Conservation (phyloP, 2,329 filamentous ascomycete species). For the Trichoderma lentiforme region DNA sequence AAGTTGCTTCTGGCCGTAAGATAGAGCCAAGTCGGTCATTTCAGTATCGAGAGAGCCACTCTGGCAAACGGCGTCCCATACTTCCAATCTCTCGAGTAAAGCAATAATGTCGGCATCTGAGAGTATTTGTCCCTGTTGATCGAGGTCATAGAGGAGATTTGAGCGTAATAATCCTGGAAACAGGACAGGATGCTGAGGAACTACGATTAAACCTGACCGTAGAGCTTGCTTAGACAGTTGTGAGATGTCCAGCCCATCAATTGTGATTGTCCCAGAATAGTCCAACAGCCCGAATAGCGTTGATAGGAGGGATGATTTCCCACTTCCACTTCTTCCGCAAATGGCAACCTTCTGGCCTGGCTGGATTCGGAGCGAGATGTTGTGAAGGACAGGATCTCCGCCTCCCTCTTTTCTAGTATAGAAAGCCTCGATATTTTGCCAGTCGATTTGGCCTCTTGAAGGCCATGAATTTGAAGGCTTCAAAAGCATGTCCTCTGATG, state of each 20-base stretch:
- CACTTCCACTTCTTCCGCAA: slow-evolving; percentile 33
- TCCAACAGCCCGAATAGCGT: slow-evolving; percentile 39
- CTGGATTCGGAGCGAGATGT: slow-evolving; percentile 27
- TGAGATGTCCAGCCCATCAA: slow-evolving; percentile 41
- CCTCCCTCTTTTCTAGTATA: neutral
- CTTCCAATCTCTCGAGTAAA: slow-evolving; percentile 9
- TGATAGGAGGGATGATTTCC: slow-evolving; percentile 34
- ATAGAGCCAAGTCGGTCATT: slow-evolving; percentile 20
- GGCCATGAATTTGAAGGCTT: slow-evolving; percentile 28
- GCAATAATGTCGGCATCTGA: neutral
- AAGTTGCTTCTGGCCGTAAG: slow-evolving; percentile 25
- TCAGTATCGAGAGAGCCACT: slow-evolving; percentile 22
- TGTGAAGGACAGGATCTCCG: slow-evolving; percentile 19
- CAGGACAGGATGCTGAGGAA: slow-evolving; percentile 48
- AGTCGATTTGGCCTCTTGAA: slow-evolving; percentile 25
- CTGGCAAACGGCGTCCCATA: slow-evolving; percentile 19
- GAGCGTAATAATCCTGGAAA: slow-evolving; percentile 42
- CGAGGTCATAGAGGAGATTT: neutral
- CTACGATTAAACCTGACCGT: slow-evolving; percentile 43
- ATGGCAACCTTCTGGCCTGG: slow-evolving; percentile 33
- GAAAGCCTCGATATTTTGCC: slow-evolving; percentile 21
- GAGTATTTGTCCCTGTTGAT: slow-evolving; percentile 38
- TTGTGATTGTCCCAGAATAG: slow-evolving; percentile 32
- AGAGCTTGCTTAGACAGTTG: slow-evolving; percentile 38
- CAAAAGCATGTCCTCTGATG: slow-evolving; percentile 12